Base-by-base conservation (phyloP, 2,329 filamentous ascomycete species). In the Cladosporium sp. region DNA sequence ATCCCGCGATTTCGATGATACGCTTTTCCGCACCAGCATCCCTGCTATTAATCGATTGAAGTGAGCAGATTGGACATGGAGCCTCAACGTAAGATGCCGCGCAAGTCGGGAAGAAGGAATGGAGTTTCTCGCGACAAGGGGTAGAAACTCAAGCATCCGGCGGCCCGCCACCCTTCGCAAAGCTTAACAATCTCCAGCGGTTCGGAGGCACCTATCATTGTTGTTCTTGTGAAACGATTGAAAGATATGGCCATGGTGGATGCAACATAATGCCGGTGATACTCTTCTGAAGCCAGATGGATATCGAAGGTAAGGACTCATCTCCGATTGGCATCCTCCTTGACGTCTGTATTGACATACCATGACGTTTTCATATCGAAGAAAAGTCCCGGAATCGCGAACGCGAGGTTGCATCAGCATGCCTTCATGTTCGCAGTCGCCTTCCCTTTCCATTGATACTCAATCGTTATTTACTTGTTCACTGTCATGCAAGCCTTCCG, bases 381-480 rank as follows among this genome's bases (percentile, higher is more conserved):
- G 46, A 61, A 58, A 58, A 57, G 53, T 33, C 29, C 53, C 29
- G 29, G 53, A 57, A 35, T 58, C 56, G 56, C 56, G 56, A 58
- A 58, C 23, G 56, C 56, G 56, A 58, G 31, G 21, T 5, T 35
- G 35, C 33, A 35, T 29, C 33, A 28, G 16, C 21, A 57, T 53
- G 53, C 31, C 53, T 57, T 57, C 21, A 31, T 31, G 10, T 31
- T 29, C 16, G 50, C 16, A n/a, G n/a, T 18, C 23, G 7, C 50
- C 8, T 31, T 31, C 23, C 33, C n/a, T 11, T 26, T 37, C n/a
- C 31, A 26, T 37, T 57, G 53, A 31, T n/a, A 31, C n/a, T 7
- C 23, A 29, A n/a, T 3, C 14, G 37, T 62, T 52, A 6, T 31
- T 7, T n/a, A 26, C 7, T n/a, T 26, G 7, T 21, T 21, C 18